Evolutionary conservation across 768 basidiomycete species (phyloP).

Genomic region (Filobasidium wieringae): DNA sequence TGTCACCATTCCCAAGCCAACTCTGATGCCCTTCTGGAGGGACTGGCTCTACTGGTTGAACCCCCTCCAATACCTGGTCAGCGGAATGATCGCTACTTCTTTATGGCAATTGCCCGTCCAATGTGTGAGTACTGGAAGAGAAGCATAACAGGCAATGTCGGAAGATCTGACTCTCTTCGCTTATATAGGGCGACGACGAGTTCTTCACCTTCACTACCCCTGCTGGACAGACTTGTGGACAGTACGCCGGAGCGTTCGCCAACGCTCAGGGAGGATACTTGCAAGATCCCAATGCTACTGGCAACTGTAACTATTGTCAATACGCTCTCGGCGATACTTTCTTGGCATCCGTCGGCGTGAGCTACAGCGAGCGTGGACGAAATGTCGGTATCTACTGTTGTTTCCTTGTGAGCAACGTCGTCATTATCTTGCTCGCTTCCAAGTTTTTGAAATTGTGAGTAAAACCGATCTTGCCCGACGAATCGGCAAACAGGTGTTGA

Average conservation of each 20-base stretch:
- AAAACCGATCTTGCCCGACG: too few species aligned
- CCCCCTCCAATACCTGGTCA: slow-evolving; percentile 59
- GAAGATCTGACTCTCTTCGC: slow-evolving; percentile 36
- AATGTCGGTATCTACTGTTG: slow-evolving; percentile 22
- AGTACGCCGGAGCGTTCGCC: slow-evolving; percentile 65
- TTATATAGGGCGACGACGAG: slow-evolving; percentile 43
- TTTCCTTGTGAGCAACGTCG: slow-evolving; percentile 51
- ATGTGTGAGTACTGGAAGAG: slow-evolving; percentile 28
- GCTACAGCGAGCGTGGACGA: background rate
- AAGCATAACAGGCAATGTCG: slow-evolving; percentile 10
- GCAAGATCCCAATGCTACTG: slow-evolving; percentile 53
- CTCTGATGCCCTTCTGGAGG: slow-evolving; percentile 55
- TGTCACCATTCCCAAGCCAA: slow-evolving; percentile 43
- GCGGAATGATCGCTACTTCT: slow-evolving; percentile 50
- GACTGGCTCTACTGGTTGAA: slow-evolving; percentile 59
- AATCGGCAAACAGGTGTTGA: background rate
- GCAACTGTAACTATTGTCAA: slow-evolving; percentile 57
- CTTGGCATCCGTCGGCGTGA: slow-evolving; percentile 2
- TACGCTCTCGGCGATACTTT: slow-evolving; percentile 15
- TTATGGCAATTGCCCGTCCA: slow-evolving; percentile 56
- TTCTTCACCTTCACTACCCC: slow-evolving; percentile 62
- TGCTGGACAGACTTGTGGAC: slow-evolving; percentile 55
- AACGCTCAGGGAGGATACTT: slow-evolving; percentile 60
- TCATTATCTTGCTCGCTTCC: slow-evolving; percentile 50
- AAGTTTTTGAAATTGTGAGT: slow-evolving; percentile 45